Percentiles rank a stretch among this genome's conserved stretches.
Conservation (phyloP, 2,329 filamentous ascomycete species). For the Cordyceps tenuipes region DNA sequence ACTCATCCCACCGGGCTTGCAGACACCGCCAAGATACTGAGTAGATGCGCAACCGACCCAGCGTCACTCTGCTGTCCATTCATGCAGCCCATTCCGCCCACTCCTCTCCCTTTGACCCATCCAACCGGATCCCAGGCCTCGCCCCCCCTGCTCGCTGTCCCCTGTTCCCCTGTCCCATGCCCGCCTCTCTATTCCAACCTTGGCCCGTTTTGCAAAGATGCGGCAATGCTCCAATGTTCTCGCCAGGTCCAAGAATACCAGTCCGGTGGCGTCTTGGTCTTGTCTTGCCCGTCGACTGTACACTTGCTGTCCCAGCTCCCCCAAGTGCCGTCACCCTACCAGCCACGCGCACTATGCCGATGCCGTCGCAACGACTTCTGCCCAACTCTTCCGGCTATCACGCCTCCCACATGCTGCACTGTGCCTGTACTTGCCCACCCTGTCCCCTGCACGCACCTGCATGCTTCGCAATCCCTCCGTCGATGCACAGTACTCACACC, state of each 20-base stretch:
- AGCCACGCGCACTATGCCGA: too few species aligned
- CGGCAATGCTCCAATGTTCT: neutral
- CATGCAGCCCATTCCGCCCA: neutral
- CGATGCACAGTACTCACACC: neutral
- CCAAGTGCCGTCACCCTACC: too few species aligned
- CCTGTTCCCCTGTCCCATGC: too few species aligned
- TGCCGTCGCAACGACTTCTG: neutral
- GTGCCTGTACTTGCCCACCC: neutral
- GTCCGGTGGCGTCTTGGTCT: too few species aligned
- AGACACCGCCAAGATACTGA: too few species aligned
- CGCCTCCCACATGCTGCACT: neutral
- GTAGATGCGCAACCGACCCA: neutral
- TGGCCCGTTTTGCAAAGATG: neutral
- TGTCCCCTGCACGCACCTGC: neutral
- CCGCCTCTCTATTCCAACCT: neutral
- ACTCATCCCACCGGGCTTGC: neutral
- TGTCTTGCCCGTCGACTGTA: neutral
- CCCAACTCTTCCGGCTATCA: neutral
- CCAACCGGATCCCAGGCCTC: too few species aligned
- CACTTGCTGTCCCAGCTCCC: neutral
- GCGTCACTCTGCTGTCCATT: neutral
- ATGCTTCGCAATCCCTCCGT: neutral
- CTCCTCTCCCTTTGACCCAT: neutral
- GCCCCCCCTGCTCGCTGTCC: too few species aligned
- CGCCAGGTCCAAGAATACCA: neutral